Base-by-base conservation (phyloP, 495 filamentous ascomycete genomes). In the Lepraria neglecta region DNA sequence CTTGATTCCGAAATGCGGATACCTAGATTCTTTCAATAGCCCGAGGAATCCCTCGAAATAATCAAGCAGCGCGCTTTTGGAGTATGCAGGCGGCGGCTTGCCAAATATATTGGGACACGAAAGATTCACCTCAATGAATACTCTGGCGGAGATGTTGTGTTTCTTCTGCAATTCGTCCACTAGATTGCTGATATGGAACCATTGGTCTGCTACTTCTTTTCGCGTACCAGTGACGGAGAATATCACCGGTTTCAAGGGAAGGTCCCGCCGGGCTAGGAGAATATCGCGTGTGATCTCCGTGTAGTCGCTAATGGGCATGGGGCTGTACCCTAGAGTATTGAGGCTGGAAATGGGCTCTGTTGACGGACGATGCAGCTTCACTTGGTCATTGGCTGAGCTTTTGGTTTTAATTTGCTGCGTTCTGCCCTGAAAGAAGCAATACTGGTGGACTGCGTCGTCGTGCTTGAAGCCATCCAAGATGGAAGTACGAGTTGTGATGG, bases 71-170 rank as follows among this genome's bases (percentile, higher is more conserved):
- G 71, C 67, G 0, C 61, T 46, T 10, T 70, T 66, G 9, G 76
- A 76, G 70, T 89, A 90, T 0, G 87, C 87, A 4, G 85, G 86
- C 14, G 87, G 87, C 0, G 86, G 86, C 33, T 78, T 78, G 47
- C 74, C 67, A 17, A 78, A 76, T 59, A 90, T 90, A 71, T 90
- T 89, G 0, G 87, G 87, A 66, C 87, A 90, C 64, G 79, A 84
- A 48, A 90, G 81, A 67, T 90, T 90, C 62, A 90, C 74, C 67
- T 90, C 87, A 72, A 88, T 77, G 1, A 72, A 68, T 40, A 80
- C 45, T 2, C 50, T 52, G 3, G 31, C 0, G 24, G 24, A 24
- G 24, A 24, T 24, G 24, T 24, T 24, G 24, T 24, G 24, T 24
- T 24, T 24, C 24, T 24, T 24, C 24, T 24, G 24, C 24, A 24